Percentiles rank a stretch among this genome's conserved stretches.
Conservation (phyloP, 148 eudicot genomes). For the Amaranthus hypochondriacus region DNA sequence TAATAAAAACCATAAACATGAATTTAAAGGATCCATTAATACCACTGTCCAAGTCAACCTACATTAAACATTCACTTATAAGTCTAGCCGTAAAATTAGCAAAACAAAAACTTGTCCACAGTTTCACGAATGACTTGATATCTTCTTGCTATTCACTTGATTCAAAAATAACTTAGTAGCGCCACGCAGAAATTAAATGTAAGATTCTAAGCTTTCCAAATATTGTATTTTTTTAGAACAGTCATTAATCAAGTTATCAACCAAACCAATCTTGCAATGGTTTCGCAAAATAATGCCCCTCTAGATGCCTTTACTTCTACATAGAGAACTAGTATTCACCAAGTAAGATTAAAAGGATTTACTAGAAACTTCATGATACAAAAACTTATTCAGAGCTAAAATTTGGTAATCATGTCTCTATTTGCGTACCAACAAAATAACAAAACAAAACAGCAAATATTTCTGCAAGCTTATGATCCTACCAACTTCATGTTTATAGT, state of each 20-base stretch:
- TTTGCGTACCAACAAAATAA: not conserved
- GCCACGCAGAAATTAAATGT: not conserved
- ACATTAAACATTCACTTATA: no score
- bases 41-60: no score
- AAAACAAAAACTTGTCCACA: no score
- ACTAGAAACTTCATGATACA: not conserved
- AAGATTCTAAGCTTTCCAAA: not conserved
- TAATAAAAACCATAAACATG: no score
- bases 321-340: no score
- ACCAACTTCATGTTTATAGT: not conserved
- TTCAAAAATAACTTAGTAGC: no score
- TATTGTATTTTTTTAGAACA: no score
- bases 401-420: not conserved
- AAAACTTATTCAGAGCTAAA: not conserved
- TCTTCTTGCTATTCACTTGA: no score
- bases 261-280: not conserved
- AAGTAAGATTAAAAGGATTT: no score
- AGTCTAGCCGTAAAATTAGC: no score
- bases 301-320: not conserved
- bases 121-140: no score
- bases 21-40: no score
- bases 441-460: not conserved
- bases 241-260: not conserved
- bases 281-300: not conserved
- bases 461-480: not conserved